phyloP scores from a whole-genome alignment of 148 eudicot genomes.

The Vaccinium myrtillus region DNA sequence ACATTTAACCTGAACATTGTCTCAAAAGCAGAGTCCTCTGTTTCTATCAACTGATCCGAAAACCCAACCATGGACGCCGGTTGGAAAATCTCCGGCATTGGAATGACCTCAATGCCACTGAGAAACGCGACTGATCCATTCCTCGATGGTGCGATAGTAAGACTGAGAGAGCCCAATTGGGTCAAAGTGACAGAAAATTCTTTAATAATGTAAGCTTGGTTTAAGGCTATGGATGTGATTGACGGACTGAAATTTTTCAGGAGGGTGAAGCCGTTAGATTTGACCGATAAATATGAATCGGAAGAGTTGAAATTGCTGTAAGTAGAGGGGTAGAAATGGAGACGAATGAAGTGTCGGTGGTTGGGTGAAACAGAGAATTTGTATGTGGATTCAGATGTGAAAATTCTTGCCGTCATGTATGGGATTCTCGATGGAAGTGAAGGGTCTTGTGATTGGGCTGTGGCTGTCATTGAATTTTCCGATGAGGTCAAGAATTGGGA shows the following conservation, averaged over 20 bases:
- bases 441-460: slow-evolving; percentile 67
- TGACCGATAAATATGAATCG: slow-evolving; percentile 53
- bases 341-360: slow-evolving; percentile 41
- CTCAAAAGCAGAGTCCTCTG: slow-evolving; percentile 26
- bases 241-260: slow-evolving; percentile 72
- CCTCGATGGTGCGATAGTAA: slow-evolving; percentile 44
- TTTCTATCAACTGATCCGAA: slow-evolving; percentile 19
- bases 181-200: slow-evolving; percentile 54
- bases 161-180: slow-evolving; percentile 23
- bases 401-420: slow-evolving; percentile 69
- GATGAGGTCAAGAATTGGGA: slow-evolving; percentile 38
- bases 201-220: slow-evolving; percentile 66
- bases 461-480: slow-evolving; percentile 24
- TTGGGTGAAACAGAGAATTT: slow-evolving; percentile 41
- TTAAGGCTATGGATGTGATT: slow-evolving; percentile 57
- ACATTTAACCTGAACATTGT: slow-evolving; percentile 65
- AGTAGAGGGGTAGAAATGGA: slow-evolving; percentile 71
- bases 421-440: slow-evolving; percentile 67
- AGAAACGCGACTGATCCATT: slow-evolving; percentile 52
- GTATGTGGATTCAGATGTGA: slow-evolving; percentile 47
- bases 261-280: slow-evolving; percentile 48
- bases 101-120: slow-evolving; percentile 75
- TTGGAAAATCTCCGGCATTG: slow-evolving; percentile 46
- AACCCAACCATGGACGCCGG: slow-evolving; percentile 44
- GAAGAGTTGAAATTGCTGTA: slow-evolving; percentile 46